These are phyloP conservation scores for Nakazawaea molendinolei DNA, from an alignment of 805 yeast genomes.

Conservation along the genomic window DNA sequence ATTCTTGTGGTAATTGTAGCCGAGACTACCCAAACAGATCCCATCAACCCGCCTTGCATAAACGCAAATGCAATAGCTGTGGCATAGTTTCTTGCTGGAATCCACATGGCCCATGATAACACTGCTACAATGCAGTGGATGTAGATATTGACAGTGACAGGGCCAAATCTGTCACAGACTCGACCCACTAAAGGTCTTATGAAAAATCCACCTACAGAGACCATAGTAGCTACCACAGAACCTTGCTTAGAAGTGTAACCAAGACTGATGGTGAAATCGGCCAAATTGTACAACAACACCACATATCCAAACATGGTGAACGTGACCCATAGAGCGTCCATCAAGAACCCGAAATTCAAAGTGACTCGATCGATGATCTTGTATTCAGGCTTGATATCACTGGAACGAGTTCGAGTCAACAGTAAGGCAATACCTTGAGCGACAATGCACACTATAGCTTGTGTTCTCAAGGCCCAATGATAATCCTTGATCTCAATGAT, in stretches of 20 bases:
- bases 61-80: conserved; percentile 47
- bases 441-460: conserved; percentile 32
- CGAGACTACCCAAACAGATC: conserved; percentile 50
- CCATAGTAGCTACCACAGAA: conserved; percentile 52
- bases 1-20: conserved; percentile 46
- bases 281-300: conserved; percentile 48
- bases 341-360: conserved; percentile 36
- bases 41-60: conserved; percentile 52
- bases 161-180: conserved; percentile 44
- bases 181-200: conserved; percentile 54
- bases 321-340: conserved; percentile 32
- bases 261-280: conserved; percentile 52
- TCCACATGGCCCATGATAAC: conserved; percentile 45
- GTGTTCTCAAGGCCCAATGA: conserved; percentile 45
- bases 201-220: conserved; percentile 46
- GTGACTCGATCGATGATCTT: conserved; percentile 35
- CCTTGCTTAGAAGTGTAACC: conserved; percentile 53
- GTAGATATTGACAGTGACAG: conserved; percentile 37
- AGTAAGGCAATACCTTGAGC: conserved; percentile 27
- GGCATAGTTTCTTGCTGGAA: conserved; percentile 50
- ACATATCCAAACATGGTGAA: conserved; percentile 57
- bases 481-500: conserved; percentile 31
- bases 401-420: conserved; percentile 31
- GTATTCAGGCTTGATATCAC: conserved; percentile 28
- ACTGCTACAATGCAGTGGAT: conserved; percentile 33